Conservation (phyloP, 192 early-diverging fungal genomes). For the Coemansia sp. region DNA sequence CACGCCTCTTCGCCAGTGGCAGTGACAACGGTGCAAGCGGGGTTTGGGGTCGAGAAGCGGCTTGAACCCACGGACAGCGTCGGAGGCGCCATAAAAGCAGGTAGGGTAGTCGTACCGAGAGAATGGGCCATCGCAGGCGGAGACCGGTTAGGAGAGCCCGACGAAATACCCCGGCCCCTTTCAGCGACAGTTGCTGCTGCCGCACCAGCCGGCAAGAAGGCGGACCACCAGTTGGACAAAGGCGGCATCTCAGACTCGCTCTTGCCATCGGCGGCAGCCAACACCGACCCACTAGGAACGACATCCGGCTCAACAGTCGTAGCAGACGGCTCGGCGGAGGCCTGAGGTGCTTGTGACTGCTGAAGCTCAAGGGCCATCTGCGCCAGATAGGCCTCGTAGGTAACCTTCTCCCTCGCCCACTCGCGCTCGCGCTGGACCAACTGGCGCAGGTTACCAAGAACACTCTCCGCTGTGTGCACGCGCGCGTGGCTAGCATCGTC, state of each 20-base stretch:
- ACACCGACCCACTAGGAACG: background rate
- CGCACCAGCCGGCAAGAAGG: constrained; percentile 25
- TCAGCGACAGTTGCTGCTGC: background rate
- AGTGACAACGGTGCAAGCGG: constrained; percentile 26
- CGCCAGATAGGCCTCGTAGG: constrained; percentile 32
- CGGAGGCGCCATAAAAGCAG: constrained; percentile 43
- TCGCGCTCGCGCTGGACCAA: constrained; percentile 39
- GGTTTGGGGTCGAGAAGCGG: constrained; percentile 34
- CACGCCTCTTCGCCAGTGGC: constrained; percentile 36
- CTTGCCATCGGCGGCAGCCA: background rate
- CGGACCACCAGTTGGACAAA: constrained; percentile 44
- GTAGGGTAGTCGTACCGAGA: background rate
- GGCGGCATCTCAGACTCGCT: background rate
- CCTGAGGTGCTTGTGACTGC: constrained; percentile 18
- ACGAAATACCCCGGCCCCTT: background rate
- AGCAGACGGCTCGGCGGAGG: background rate
- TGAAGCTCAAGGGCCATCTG: constrained; percentile 43
- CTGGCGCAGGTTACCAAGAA: constrained; percentile 29
- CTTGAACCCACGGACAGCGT: constrained; percentile 24
- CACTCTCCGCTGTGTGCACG: constrained; percentile 15
- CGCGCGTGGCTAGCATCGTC: background rate
- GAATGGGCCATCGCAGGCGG: constrained; percentile 20
- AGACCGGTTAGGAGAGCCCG: constrained; percentile 28
- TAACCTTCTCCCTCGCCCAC: constrained; percentile 20
- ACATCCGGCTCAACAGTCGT: background rate